phyloP scores from a whole-genome alignment of 192 early-diverging fungal genomes.

The Funneliformis geosporum region DNA sequence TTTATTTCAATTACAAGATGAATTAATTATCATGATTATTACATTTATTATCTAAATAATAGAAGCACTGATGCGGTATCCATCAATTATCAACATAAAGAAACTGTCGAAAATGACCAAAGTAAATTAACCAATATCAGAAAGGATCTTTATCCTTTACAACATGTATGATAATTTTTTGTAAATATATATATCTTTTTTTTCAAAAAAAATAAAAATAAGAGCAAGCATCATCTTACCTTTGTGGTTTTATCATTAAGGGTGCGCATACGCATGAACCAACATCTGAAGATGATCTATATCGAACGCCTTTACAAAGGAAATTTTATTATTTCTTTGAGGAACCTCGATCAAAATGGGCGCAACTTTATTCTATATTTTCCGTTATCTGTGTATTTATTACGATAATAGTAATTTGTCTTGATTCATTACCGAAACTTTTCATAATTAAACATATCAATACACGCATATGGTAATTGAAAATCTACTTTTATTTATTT shows the following conservation, averaged over 20 bases:
- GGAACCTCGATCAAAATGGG: neutral
- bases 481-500: neutral
- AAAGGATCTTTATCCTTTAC: too few species aligned
- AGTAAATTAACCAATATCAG: too few species aligned
- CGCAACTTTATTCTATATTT: neutral
- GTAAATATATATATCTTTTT: too few species aligned
- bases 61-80: too few species aligned
- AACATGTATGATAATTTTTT: too few species aligned
- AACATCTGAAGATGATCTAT: neutral
- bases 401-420: neutral
- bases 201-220: too few species aligned
- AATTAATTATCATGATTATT: too few species aligned
- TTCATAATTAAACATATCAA: neutral
- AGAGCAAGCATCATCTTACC: too few species aligned
- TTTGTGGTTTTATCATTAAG: neutral
- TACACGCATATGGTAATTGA: neutral
- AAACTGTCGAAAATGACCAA: too few species aligned
- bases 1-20: too few species aligned
- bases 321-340: slow-evolving; percentile 21
- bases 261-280: neutral
- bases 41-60: too few species aligned
- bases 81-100: too few species aligned
- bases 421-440: neutral
- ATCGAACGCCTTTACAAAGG: neutral
- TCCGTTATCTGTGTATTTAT: neutral